Percentiles rank a stretch among this genome's conserved stretches.
These are phyloP conservation scores for Saprolegnia diclina DNA, from an alignment of 352 stramenopile genomes.

Conservation along the genomic window DNA sequence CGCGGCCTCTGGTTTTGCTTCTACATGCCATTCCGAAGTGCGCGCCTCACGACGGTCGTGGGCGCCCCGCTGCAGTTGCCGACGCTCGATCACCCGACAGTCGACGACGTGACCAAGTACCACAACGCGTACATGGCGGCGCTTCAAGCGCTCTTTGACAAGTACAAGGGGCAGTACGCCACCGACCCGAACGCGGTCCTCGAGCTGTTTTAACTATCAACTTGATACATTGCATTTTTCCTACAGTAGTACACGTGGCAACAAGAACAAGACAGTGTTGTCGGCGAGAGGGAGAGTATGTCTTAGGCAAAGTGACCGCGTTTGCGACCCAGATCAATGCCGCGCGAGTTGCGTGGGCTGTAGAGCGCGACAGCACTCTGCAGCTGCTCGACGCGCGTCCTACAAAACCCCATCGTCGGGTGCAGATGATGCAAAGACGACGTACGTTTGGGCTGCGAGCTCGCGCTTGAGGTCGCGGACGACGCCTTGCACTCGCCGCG, in stretches of 20 bases:
- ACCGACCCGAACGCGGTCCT: conserved; percentile 46
- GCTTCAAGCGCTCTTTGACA: conserved; percentile 83
- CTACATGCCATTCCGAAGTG: conserved; percentile 68
- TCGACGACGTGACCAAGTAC: conserved; percentile 83
- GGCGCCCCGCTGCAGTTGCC: conserved; percentile 82
- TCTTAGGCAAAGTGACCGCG: not conserved
- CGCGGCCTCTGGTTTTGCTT: conserved; percentile 69
- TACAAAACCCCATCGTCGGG: conserved; percentile 26
- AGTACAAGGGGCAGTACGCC: conserved; percentile 78
- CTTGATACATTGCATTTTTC: not conserved
- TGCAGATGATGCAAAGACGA: too few relatives aligned
- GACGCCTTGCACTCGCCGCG: conserved; percentile 28
- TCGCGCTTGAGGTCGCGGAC: conserved; percentile 32
- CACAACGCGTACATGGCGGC: conserved; percentile 83
- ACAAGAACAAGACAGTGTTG: too few relatives aligned
- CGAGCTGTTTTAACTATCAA: conserved; percentile 42
- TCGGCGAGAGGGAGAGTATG: too few relatives aligned
- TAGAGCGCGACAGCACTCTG: conserved; percentile 35
- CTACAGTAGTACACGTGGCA: not conserved
- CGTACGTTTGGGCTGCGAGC: conserved; percentile 29
- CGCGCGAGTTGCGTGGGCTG: conserved; percentile 17
- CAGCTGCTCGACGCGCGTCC: conserved; percentile 30
- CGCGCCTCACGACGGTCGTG: conserved; percentile 85
- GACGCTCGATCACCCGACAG: conserved; percentile 77
- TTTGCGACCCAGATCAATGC: conserved; percentile 21